Evolutionary conservation across 2,329 filamentous ascomycete genomes (phyloP), one percentile per base, ranked within the genome.

Genomic region (Colletotrichum higginsianum): DNA sequence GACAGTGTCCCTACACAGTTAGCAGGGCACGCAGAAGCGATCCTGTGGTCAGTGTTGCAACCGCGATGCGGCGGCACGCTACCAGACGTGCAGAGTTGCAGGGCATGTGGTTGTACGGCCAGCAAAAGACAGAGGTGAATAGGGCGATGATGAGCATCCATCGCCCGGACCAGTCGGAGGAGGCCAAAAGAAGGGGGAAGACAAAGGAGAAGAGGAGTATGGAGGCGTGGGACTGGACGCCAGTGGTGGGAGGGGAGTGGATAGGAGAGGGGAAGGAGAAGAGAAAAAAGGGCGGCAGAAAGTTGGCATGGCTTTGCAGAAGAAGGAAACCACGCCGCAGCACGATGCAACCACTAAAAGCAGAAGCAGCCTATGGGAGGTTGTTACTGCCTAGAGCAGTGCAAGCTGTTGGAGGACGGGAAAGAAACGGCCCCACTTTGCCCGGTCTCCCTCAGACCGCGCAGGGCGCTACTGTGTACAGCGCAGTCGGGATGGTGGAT

Each of bases 241-340:
- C 23, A 38, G 26, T 21, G 42, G 50, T 42, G 30, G 58, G 58
- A 63, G 1, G 21, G 40, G 3, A 52, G 21, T 23, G 16, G 26
- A 16, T 26, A 23, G 30, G 11, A 50, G 55, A 18, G 5, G 62
- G 21, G 55, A 58, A 40, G 46, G 21, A 52, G 55, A 40, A 40
- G 16, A n/a, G 35, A 42, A 30, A 11, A n/a, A 58, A 42, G n/a
- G 56, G 15, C 26, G 30, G 46, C 21, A 35, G 67, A 68, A 56
- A 71, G 65, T 72, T 72, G 69, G 69, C 69, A 72, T 46, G 52
- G 49, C 40, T 68, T 68, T 63, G 69, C 65, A 68, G 65, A 61
- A 68, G 52, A 68, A 50, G 68, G 58, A 58, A 64, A 63, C 53
- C 56, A 64, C 53, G 58, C 68, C 63, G 68, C 58, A 63, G 68